A percentile compares a stretch with the other conserved stretches of the same genome.
Evolutionary conservation across 225 moss, liverwort and hornwort species (phyloP).

Genomic region (Asterella californica): DNA sequence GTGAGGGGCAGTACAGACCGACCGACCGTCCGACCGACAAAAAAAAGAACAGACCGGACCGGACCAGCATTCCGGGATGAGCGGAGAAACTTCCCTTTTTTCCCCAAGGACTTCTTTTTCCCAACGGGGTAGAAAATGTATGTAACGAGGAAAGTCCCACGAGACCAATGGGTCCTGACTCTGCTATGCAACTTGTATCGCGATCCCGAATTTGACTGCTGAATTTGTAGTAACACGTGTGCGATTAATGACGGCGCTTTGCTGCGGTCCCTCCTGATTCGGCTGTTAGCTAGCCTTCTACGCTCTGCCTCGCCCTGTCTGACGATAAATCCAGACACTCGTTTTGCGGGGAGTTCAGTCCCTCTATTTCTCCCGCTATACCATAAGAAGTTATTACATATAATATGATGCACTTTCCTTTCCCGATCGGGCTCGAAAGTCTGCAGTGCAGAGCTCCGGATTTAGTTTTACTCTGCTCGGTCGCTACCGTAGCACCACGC

Average conservation of each 20-base stretch:
- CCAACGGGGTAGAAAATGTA: too few relatives aligned
- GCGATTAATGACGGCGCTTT: slow-evolving; percentile 20
- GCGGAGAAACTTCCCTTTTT: neutral
- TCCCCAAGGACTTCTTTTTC: neutral
- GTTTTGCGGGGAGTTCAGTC: neutral
- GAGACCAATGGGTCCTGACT: slow-evolving; percentile 9
- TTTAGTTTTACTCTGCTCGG: neutral
- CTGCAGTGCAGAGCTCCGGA: neutral
- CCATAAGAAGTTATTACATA: too few relatives aligned
- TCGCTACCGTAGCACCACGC: too few relatives aligned
- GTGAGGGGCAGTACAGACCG: neutral
- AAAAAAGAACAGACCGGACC: neutral
- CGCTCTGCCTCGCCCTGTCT: neutral
- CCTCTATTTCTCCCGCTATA: neutral
- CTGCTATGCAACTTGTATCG: neutral
- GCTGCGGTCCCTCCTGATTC: neutral
- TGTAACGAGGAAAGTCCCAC: slow-evolving; percentile 3
- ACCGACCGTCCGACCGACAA: slow-evolving; percentile 4
- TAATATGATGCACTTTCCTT: neutral
- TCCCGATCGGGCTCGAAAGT: neutral
- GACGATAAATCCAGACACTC: neutral
- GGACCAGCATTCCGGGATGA: neutral
- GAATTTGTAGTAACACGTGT: slow-evolving; percentile 19
- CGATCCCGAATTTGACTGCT: neutral
- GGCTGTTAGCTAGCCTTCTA: neutral